Base-by-base conservation (phyloP, 2,329 filamentous ascomycete species). In the Fusarium tricinctum region DNA sequence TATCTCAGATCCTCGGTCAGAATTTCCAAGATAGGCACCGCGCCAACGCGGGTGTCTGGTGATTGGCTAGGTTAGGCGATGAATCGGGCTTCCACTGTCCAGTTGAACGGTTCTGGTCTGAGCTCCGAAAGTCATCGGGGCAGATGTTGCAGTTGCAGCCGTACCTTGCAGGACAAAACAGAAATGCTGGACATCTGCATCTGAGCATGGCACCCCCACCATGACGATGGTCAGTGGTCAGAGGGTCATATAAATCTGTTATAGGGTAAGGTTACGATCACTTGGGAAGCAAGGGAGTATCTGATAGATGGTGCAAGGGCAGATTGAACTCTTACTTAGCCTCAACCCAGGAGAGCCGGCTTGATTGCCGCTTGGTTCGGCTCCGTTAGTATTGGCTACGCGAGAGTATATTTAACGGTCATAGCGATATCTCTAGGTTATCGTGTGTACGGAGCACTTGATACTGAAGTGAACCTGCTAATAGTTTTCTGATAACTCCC, bases 1-100 rank as follows among this genome's bases (percentile, higher is more conserved):
- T 45, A 70, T 69, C 63, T 56, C 20, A 69, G 66, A 69, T 69
- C 66, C 60, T 52, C 44, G 50, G 62, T 45, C 52, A 47, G 49
- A 52, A 48, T 55, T 66, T 55, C 62, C 52, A 63, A 45, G 45
- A 55, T 59, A 46, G 66, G 56, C 33, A 55, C 60, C 40, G 52
- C 38, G 30, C 46, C 35, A 58, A 67, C 63, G 46, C 40, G 58
- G 56, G 57, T 43, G 39, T 42, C 5, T 30, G 32, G 35, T 58
- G 50, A 66, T 57, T 63, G 46, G 63, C 17, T 44, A 43, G 32
- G 20, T 48, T 52, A 59, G 15, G 33, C 51, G 59, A 68, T 42
- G 9, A 13, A 46, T 55, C 35, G 33, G 53, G 32, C 40, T 58
- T 20, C 38, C 39, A 57, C 2, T 4, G 9, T 30, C 28, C 10